phyloP scores from a whole-genome alignment of 371 early-diverging fungal species.

The Zychaea mexicana region DNA sequence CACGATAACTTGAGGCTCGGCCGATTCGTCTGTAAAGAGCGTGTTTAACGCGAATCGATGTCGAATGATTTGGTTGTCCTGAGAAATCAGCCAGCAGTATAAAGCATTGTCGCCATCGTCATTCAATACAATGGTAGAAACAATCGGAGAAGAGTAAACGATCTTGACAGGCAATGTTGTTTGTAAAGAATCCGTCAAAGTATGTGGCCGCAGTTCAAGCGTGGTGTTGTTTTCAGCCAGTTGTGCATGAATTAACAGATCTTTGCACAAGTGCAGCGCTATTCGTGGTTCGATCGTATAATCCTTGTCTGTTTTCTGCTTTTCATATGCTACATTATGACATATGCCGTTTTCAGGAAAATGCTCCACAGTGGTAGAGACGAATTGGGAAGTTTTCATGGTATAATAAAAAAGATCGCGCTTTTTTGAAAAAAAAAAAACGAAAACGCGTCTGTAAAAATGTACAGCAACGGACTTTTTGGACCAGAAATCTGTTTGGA shows the following conservation, averaged over 20 bases:
- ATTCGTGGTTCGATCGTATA: constrained; percentile 13
- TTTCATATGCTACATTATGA: neutral
- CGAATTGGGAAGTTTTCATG: neutral
- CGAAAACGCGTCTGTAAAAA: no score
- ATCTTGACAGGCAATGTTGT: neutral
- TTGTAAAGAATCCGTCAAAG: neutral
- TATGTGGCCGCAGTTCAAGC: constrained; percentile 8
- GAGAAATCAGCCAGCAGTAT: constrained; percentile 12
- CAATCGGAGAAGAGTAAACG: constrained; percentile 1
- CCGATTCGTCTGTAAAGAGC: neutral
- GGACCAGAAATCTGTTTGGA: no score
- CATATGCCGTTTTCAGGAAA: neutral
- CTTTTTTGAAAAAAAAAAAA: no score
- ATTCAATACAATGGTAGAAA: constrained; percentile 8
- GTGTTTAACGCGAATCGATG: neutral
- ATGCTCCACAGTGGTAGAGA: neutral
- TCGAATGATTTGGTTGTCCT: constrained; percentile 7
- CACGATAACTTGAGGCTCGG: neutral
- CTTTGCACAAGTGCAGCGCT: neutral
- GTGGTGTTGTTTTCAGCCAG: constrained; percentile 6
- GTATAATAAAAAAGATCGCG: no score
- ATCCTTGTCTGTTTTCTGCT: neutral
- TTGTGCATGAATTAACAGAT: constrained; percentile 3
- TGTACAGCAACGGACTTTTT: no score
- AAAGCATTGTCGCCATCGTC: neutral